Conservation (phyloP, 2,329 filamentous ascomycete genomes). For the Lasiodiplodia theobromae region DNA sequence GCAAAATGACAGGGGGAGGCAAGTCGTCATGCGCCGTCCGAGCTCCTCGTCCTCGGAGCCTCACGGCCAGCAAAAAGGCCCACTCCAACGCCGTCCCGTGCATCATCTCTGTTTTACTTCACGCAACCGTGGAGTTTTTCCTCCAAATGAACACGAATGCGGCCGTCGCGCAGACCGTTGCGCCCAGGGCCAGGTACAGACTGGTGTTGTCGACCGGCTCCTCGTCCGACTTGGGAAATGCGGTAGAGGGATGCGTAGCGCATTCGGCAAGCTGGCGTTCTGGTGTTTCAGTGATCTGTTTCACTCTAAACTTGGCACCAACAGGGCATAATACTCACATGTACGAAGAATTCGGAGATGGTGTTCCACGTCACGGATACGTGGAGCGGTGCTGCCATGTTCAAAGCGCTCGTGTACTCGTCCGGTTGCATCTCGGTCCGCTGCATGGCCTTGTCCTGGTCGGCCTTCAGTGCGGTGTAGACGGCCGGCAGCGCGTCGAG, state of each 20-base stretch:
- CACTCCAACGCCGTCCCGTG: not conserved
- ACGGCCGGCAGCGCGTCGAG: slow-evolving; percentile 89
- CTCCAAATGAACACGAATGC: slow-evolving; percentile 69
- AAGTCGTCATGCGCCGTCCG: slow-evolving; percentile 12
- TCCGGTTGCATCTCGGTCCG: slow-evolving; percentile 87
- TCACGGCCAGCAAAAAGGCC: not conserved
- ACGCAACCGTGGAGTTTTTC: slow-evolving; percentile 41
- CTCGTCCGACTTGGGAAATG: slow-evolving; percentile 89
- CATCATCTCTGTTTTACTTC: not conserved
- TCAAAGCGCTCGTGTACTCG: slow-evolving; percentile 82
- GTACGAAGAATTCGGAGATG: slow-evolving; percentile 92
- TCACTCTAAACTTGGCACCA: slow-evolving; percentile 37
- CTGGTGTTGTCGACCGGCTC: slow-evolving; percentile 83
- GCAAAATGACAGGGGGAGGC: slow-evolving; percentile 2
- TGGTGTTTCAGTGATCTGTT: slow-evolving; percentile 11
- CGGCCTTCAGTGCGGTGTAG: slow-evolving; percentile 92
- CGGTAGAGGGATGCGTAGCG: slow-evolving; percentile 86
- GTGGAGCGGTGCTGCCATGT: slow-evolving; percentile 90
- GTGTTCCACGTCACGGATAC: slow-evolving; percentile 94
- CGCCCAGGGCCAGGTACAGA: slow-evolving; percentile 84
- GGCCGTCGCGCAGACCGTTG: slow-evolving; percentile 65
- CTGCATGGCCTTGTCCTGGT: slow-evolving; percentile 96
- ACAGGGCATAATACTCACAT: slow-evolving; percentile 43
- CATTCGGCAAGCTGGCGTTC: slow-evolving; percentile 75
- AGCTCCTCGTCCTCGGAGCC: slow-evolving; percentile 13